Evolutionary conservation across 768 basidiomycete species (phyloP).

Genomic region (Suillus lakei): DNA sequence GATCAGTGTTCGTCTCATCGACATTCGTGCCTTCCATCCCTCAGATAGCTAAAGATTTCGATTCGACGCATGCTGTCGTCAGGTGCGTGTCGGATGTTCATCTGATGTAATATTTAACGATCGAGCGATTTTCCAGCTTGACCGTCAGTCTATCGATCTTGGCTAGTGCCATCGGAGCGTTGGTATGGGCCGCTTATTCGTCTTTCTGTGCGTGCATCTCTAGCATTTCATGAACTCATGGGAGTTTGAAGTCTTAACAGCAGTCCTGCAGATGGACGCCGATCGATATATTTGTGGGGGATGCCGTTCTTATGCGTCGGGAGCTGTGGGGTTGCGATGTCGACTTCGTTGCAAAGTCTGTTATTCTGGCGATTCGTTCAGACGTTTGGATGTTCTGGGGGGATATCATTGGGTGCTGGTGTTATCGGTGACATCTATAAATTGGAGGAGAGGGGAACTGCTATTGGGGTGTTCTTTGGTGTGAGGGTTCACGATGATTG

Average conservation of each 20-base stretch:
- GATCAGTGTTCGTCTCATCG: slow-evolving; percentile 66
- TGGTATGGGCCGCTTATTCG: slow-evolving; percentile 53
- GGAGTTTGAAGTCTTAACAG: background rate
- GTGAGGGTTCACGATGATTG: slow-evolving; percentile 30
- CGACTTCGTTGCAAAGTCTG: slow-evolving; percentile 49
- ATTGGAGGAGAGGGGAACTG: slow-evolving; percentile 54
- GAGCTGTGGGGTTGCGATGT: slow-evolving; percentile 58
- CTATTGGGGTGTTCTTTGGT: slow-evolving; percentile 57
- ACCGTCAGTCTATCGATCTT: slow-evolving; percentile 53
- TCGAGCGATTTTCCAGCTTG: slow-evolving; percentile 29
- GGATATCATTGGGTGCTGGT: slow-evolving; percentile 54
- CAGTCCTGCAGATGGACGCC: slow-evolving; percentile 55
- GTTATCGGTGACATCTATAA: slow-evolving; percentile 65
- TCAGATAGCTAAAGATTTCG: slow-evolving; percentile 67
- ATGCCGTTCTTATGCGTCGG: slow-evolving; percentile 52
- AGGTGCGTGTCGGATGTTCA: slow-evolving; percentile 41
- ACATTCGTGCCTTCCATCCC: slow-evolving; percentile 79
- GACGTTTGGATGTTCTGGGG: slow-evolving; percentile 60
- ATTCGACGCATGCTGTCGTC: slow-evolving; percentile 58
- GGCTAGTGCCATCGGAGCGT: slow-evolving; percentile 44
- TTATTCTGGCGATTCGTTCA: slow-evolving; percentile 65
- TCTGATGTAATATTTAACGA: background rate
- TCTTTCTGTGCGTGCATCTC: slow-evolving; percentile 42
- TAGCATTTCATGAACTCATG: slow-evolving; percentile 9
- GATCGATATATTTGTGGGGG: slow-evolving; percentile 56